Percentiles rank a stretch among this genome's conserved stretches.
Conservation (phyloP, 2,329 filamentous ascomycete genomes). For the Cytospora paraplurivora region DNA sequence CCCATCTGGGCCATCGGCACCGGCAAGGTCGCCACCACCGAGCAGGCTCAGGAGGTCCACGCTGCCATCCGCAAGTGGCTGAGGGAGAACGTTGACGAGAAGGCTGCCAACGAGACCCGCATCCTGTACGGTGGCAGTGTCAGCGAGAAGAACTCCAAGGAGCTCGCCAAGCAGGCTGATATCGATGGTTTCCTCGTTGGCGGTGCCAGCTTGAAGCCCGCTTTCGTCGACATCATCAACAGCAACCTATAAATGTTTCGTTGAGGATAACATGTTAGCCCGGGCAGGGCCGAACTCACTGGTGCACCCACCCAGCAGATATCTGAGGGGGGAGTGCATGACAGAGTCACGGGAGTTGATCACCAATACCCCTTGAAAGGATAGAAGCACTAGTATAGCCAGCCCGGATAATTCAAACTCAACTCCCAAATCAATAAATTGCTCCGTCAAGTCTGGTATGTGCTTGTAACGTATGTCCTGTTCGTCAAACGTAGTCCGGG, state of each 20-base stretch:
- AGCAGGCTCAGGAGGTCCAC: constrained; percentile 94
- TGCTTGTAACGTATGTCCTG: not conserved
- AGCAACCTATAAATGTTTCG: constrained; percentile 48
- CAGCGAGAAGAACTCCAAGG: constrained; percentile 96
- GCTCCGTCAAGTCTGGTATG: not conserved
- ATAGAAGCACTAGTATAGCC: constrained; percentile 2
- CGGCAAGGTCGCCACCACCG: constrained; percentile 85
- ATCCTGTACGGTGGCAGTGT: constrained; percentile 97
- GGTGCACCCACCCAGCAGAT: not conserved
- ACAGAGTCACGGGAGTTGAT: not conserved
- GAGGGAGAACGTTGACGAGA: constrained; percentile 71
- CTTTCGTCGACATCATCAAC: constrained; percentile 69
- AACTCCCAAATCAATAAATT: constrained; percentile 8
- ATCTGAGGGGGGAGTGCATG: not conserved
- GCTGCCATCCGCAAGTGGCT: constrained; percentile 90
- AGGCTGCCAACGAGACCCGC: constrained; percentile 81
- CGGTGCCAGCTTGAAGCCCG: constrained; percentile 94
- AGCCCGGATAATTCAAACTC: constrained; percentile 13
- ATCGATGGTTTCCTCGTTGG: constrained; percentile 98
- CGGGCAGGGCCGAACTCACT: not conserved
- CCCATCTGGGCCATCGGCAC: constrained; percentile 97
- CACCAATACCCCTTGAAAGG: not conserved
- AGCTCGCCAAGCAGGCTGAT: constrained; percentile 87
- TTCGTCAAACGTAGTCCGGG: constrained; percentile 13
- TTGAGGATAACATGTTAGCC: constrained; percentile 18